Base-by-base conservation (phyloP, 192 early-diverging fungal genomes). In the Gamsiella multidivaricata region DNA sequence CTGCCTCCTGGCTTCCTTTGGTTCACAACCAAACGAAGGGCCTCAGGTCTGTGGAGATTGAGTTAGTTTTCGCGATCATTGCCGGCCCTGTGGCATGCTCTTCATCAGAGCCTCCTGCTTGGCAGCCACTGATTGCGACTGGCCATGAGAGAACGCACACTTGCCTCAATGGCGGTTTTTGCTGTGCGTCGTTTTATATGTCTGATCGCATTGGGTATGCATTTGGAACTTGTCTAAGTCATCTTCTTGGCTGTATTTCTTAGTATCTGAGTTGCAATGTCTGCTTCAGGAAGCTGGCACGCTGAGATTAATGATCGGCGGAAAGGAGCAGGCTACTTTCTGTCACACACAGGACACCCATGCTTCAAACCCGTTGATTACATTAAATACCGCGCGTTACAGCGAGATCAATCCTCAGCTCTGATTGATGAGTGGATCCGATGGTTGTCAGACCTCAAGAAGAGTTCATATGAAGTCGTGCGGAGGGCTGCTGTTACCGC, bases 31-130 rank as follows among this genome's bases (percentile, higher is more conserved):
- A 56, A 63, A 63, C 41, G 69, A 58, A 71, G 69, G 69, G 45
- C 59, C 69, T 71, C 69, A 71, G 69, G 53, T 71, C 69, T 63
- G 69, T 57, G 7, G 43, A 49, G 61, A 41, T 47, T 58, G 69
- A 54, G 69, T 71, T 71, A 58, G 69, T 61, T 61, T 68, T 71
- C 60, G 69, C 60, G 60, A 47, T 73, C 62, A 17, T 73, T 73
- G 53, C 56, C 70, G 25, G 54, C 54, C 58, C 62, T 65, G 55
- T 64, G 54, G 70, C 61, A 63, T 28, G 54, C 39, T 73, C 70
- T 65, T 53, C 61, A 46, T 56, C 49, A 31, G 70, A 65, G 39
- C 37, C 61, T 73, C 70, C 62, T 73, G 18, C 61, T 59, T 73
- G 61, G 70, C 61, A 31, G 70, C 62, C 60, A 73, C 29, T 73